Evolutionary conservation across 2,329 filamentous ascomycete genomes (phyloP).

Genomic region (Alternaria gansuensis): DNA sequence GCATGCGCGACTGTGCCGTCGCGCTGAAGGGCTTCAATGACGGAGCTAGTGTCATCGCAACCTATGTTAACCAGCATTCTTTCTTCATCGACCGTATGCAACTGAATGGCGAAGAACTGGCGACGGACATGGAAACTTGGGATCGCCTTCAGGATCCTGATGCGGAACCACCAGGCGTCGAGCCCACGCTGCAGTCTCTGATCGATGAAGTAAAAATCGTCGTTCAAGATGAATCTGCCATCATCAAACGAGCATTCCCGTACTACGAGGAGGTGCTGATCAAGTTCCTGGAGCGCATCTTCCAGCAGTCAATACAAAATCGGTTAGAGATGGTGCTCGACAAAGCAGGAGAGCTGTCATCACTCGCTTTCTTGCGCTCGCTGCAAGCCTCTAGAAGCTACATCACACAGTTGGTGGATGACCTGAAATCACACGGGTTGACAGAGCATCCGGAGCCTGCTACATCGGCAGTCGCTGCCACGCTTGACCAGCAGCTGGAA

Average conservation of each 20-base stretch:
- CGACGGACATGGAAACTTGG: constrained; percentile 77
- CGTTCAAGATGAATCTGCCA: constrained; percentile 95
- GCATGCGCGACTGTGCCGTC: constrained; percentile 96
- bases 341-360: constrained; percentile 91
- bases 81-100: constrained; percentile 98
- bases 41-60: constrained; percentile 90
- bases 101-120: constrained; percentile 85
- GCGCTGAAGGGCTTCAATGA: constrained; percentile 96
- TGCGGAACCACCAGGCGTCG: constrained; percentile 87
- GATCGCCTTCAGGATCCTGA: constrained; percentile 94
- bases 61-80: constrained; percentile 98
- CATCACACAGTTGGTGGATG: constrained; percentile 86
- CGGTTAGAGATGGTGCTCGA: constrained; percentile 93
- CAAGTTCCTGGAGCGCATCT: constrained; percentile 93
- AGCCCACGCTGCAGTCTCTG: constrained; percentile 89
- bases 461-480: constrained; percentile 80
- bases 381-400: constrained; percentile 91
- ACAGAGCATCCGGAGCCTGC: constrained; percentile 95
- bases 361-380: constrained; percentile 87
- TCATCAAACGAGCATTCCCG: constrained; percentile 95
- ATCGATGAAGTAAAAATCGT: constrained; percentile 95
- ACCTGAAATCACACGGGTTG: constrained; percentile 90
- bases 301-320: constrained; percentile 98
- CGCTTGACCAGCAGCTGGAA: constrained; percentile 73
- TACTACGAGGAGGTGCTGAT: constrained; percentile 93